phyloP scores from a whole-genome alignment of 495 filamentous ascomycete species.

The Podospora australis region DNA sequence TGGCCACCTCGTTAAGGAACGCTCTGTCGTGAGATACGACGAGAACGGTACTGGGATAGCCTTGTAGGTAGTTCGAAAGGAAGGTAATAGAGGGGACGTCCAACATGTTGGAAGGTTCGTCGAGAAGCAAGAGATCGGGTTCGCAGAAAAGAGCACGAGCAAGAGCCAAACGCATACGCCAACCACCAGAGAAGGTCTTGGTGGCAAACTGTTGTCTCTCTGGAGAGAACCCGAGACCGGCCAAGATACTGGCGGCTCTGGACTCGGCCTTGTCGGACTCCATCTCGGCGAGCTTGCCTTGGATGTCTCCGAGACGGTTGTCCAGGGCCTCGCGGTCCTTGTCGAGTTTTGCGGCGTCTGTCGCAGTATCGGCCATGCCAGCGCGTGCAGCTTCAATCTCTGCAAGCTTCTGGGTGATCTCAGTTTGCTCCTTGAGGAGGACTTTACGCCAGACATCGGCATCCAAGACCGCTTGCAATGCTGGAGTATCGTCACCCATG shows the following conservation, averaged over 20 bases:
- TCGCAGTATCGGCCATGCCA: conserved; percentile 77
- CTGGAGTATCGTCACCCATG: conserved; percentile 90
- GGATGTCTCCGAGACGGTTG: conserved; percentile 80
- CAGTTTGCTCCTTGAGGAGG: conserved; percentile 82
- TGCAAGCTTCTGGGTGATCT: conserved; percentile 72
- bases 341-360: conserved; percentile 76
- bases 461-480: conserved; percentile 91
- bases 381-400: conserved; percentile 74
- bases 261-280: conserved; percentile 98
- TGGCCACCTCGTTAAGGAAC: conserved; percentile 98
- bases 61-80: conserved; percentile 90
- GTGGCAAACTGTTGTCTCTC: conserved; percentile 91
- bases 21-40: conserved; percentile 99
- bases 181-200: conserved; percentile 98
- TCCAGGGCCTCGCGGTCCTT: conserved; percentile 85
- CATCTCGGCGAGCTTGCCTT: conserved; percentile 93
- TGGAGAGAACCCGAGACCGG: conserved; percentile 91
- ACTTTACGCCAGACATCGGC: conserved; percentile 99
- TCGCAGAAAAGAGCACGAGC: conserved; percentile 97
- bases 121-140: conserved; percentile 90
- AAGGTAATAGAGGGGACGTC: conserved; percentile 99
- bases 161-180: conserved; percentile 95
- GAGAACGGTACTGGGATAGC: conserved; percentile 88
- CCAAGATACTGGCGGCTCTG: conserved; percentile 89
- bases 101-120: conserved; percentile 99